Evolutionary conservation across 306 rosid species (phyloP), one percentile per base, ranked within the genome.

Genomic region (Lathyrus sativus): DNA sequence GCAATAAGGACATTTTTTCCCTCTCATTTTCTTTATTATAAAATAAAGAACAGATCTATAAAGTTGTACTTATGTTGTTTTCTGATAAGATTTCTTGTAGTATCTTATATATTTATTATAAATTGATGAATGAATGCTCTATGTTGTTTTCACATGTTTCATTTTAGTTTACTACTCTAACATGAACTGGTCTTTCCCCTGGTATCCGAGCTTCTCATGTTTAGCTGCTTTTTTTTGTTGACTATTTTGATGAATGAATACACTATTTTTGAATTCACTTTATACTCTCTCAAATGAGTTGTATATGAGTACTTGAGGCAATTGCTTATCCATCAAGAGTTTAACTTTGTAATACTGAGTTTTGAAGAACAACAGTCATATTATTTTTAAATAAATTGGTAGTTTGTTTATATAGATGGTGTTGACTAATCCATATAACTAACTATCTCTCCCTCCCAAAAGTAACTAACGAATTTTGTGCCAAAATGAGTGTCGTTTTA

Each of bases 31-130:
- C 50, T 14, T 1, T 4, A 2, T 13, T 63, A 11, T 55, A 37
- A 46, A 12, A 65, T 26, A 60, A 28, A 29, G 48, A 76, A 46
- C 65, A 39, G 2, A 50, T 67, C 24, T 67, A 22, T 60, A 3
- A 14, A 50, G 11, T 54, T 60, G 75, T 33, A 11, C 41, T 48
- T 46, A 10, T 7, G 35, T 14, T 68, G 28, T 49, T 29, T 48
- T 10, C 29, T 46, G 65, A 49, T 41, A 48, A 66, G 37, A 60
- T 72, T 43, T 68, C 18, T 7, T 38, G 9, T 48, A 62, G 70
- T 10, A 9, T 53, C 9, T 43, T 2, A 44, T n/a, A 61, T 63
- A 9, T 17, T 56, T 0, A 33, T 6, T 33, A 33, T 33, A 33
- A 33, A 6, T 33, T 5, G 38, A 33, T 33, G 38, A 33, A 33